Evolutionary conservation across 2,329 filamentous ascomycete species (phyloP).

Genomic region (Xylaria polymorpha): DNA sequence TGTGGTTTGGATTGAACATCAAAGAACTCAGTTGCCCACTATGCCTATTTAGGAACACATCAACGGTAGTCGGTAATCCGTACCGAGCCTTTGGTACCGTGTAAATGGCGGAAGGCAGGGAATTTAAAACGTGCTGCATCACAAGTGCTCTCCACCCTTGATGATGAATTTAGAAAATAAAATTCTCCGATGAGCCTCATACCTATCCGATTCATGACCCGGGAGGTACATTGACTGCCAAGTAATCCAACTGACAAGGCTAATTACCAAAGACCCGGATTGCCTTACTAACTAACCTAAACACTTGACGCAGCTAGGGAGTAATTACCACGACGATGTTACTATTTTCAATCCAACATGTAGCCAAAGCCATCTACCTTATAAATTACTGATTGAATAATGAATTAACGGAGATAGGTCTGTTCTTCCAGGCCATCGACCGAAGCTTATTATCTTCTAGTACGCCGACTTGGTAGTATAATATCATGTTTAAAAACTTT

Average conservation of each 20-base stretch:
- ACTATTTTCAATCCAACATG: constrained; percentile 28
- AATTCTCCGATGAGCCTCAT: constrained; percentile 46
- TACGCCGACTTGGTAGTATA: constrained; percentile 44
- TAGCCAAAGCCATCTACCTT: constrained; percentile 25
- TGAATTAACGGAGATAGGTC: constrained; percentile 37
- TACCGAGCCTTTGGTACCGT: neutral
- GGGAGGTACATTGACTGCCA: constrained; percentile 44
- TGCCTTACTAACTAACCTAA: constrained; percentile 45
- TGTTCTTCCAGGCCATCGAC: constrained; percentile 45
- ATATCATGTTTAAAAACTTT: too few species aligned
- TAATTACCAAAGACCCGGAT: constrained; percentile 43
- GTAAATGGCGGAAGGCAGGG: neutral
- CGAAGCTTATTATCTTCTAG: constrained; percentile 41
- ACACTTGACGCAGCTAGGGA: constrained; percentile 40
- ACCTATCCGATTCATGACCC: constrained; percentile 46
- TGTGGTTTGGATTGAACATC: neutral
- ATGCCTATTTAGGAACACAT: constrained; percentile 12
- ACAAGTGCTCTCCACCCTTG: constrained; percentile 41
- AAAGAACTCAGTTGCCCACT: neutral
- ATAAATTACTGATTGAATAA: constrained; percentile 44
- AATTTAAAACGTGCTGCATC: neutral
- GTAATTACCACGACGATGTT: constrained; percentile 39
- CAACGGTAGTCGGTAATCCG: constrained; percentile 16
- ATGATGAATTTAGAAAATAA: constrained; percentile 42
- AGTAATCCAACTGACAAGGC: constrained; percentile 40